Percentiles rank a stretch among this genome's conserved stretches.
Conservation (phyloP, 352 stramenopile species). For the Phytopythium mirpurense region DNA sequence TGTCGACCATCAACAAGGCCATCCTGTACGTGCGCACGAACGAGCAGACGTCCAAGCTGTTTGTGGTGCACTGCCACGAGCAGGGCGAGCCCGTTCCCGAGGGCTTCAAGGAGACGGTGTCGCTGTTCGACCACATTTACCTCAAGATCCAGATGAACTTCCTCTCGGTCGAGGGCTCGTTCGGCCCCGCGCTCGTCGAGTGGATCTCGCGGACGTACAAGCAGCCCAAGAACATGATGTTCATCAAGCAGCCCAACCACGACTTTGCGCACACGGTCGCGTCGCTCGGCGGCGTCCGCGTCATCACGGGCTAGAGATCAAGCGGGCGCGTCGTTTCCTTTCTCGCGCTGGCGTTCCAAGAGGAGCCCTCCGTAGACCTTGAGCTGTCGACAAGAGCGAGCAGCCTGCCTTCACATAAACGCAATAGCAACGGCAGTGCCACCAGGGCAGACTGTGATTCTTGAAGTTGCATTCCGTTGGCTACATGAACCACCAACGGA, state of each 20-base stretch:
- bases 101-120: slow-evolving; percentile 83
- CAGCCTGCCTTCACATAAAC: no score
- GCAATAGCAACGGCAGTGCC: no score
- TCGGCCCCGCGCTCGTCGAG: slow-evolving; percentile 89
- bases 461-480: no score
- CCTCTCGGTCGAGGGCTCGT: slow-evolving; percentile 80
- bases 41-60: slow-evolving; percentile 89
- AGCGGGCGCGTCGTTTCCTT: no score
- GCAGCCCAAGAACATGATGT: slow-evolving; percentile 95
- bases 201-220: slow-evolving; percentile 87
- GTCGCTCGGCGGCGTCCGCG: slow-evolving; percentile 87
- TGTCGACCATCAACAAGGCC: slow-evolving; percentile 94
- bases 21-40: slow-evolving; percentile 95
- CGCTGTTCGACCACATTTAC: slow-evolving; percentile 93
- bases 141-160: slow-evolving; percentile 94
- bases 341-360: no score
- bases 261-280: slow-evolving; percentile 92
- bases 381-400: neutral
- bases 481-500: no score
- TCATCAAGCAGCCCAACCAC: slow-evolving; percentile 95
- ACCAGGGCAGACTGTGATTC: no score
- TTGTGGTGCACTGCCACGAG: slow-evolving; percentile 89
- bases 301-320: slow-evolving; percentile 79
- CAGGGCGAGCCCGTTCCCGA: slow-evolving; percentile 47
- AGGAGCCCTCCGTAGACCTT: neutral